These are phyloP conservation scores for Blepharisma japonicum DNA, from an alignment of 73 alveolate genomes.

Conservation along the genomic window DNA sequence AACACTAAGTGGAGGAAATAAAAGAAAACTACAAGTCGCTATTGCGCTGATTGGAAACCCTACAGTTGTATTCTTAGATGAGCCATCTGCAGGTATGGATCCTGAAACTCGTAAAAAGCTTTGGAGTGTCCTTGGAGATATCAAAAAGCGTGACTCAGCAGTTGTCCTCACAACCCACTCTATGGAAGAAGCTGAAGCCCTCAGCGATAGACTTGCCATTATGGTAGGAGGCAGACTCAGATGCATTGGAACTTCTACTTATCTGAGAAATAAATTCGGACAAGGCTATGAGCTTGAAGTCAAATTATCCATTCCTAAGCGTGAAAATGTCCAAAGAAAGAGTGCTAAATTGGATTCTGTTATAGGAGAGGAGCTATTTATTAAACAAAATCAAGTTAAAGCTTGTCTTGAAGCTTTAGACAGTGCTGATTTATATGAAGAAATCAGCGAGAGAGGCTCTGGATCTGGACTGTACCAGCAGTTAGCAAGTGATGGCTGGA, in stretches of 20 bases:
- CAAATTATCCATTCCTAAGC: slow-evolving; percentile 20
- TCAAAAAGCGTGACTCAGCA: slow-evolving; percentile 36
- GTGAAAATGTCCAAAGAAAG: neutral
- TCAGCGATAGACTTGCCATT: slow-evolving; percentile 81
- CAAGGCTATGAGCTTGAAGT: slow-evolving; percentile 63
- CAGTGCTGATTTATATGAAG: neutral
- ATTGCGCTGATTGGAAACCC: slow-evolving; percentile 98
- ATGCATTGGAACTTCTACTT: slow-evolving; percentile 74
- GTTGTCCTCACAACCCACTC: slow-evolving; percentile 81
- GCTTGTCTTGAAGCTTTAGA: neutral
- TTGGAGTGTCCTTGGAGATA: neutral
- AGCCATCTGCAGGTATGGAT: slow-evolving; percentile 98
- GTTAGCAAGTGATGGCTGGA: neutral
- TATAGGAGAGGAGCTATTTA: neutral
- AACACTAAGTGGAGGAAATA: slow-evolving; percentile 94
- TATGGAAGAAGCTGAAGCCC: slow-evolving; percentile 82
- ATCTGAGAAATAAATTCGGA: slow-evolving; percentile 73
- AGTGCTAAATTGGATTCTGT: neutral
- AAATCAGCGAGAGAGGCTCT: neutral
- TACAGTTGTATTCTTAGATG: slow-evolving; percentile 95
- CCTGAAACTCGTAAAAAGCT: slow-evolving; percentile 52
- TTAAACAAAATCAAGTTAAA: neutral
- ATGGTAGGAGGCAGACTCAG: slow-evolving; percentile 64
- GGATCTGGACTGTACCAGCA: neutral
- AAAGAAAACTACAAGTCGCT: slow-evolving; percentile 95